Conservation (phyloP, 192 early-diverging fungal species). For the Umbelopsis isabellina region DNA sequence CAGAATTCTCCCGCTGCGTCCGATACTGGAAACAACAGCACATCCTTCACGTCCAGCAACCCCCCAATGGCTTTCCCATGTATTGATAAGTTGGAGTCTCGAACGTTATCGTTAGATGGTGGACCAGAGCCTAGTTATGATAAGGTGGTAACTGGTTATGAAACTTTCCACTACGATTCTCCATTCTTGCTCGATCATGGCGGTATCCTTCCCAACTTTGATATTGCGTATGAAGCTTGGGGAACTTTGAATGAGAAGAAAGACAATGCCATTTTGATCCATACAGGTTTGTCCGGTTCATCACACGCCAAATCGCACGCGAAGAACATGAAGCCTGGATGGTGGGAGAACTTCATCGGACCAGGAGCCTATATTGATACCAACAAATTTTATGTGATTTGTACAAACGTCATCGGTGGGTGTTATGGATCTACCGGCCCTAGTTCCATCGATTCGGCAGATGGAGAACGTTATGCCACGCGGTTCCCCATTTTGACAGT, state of each 20-base stretch:
- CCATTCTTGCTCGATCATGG: slow-evolving; percentile 84
- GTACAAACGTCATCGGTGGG: slow-evolving; percentile 95
- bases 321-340: slow-evolving; percentile 78
- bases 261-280: slow-evolving; percentile 88
- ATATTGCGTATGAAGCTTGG: slow-evolving; percentile 97
- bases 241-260: slow-evolving; percentile 81
- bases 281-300: slow-evolving; percentile 92
- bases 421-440: slow-evolving; percentile 98
- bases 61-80: slow-evolving; percentile 76
- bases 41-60: slow-evolving; percentile 45
- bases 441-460: slow-evolving; percentile 74
- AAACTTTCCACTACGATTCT: slow-evolving; percentile 58
- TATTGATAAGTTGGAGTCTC: slow-evolving; percentile 65
- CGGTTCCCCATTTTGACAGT: slow-evolving; percentile 91
- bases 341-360: slow-evolving; percentile 99
- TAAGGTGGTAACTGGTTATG: slow-evolving; percentile 78
- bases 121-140: slow-evolving; percentile 86
- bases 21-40: background rate
- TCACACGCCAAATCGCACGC: slow-evolving; percentile 90
- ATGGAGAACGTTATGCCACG: slow-evolving; percentile 81
- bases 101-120: slow-evolving; percentile 64
- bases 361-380: slow-evolving; percentile 92
- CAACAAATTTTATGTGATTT: slow-evolving; percentile 92
- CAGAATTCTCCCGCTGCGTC: background rate
- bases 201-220: slow-evolving; percentile 73